Base-by-base conservation (phyloP, 352 stramenopile genomes). In the Phytophthora citrophthora region DNA sequence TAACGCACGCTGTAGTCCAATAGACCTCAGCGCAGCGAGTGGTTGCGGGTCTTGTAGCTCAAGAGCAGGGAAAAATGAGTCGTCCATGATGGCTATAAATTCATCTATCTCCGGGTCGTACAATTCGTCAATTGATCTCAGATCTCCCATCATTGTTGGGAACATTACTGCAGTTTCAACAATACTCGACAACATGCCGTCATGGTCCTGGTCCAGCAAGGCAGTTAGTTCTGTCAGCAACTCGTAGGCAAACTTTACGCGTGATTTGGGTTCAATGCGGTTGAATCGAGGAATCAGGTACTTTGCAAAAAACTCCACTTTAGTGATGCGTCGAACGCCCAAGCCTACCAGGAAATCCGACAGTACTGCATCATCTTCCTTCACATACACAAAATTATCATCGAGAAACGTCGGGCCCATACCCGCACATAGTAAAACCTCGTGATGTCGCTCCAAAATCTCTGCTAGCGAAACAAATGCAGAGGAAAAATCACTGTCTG, bases 71-170 rank as follows among this genome's bases (percentile, higher is more conserved):
- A 90, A 92, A 60, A 90, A 90, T 0, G 79, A 76, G 4, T 73
- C 81, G 29, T 90, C 76, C 77, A 92, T 90, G 20, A 92, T 83
- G 23, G 78, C 77, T 18, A 64, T 61, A 57, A 92, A 90, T 23
- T 87, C 77, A 26, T 89, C 74, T 27, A 92, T 84, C 36, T 92
- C 83, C 27, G 83, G 83, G 32, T 92, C 83, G 34, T 89, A 92
- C 43, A 92, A 62, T 40, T 90, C 77, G 11, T 63, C 68, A 65
- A 92, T 89, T 10, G 65, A 67, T 29, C 81, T 87, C 39, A 86
- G 43, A 18, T 85, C 76, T 43, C 83, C 81, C 27, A 58, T 72
- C 57, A 83, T 74, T 32, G 81, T 77, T 11, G 81, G 79, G 45
- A 90, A 90, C 44, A 92, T 87, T n/a, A 57, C 50, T n/a, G 74